Evolutionary conservation across 208 protist species (phyloP).

Genomic region (Vickermania ingenoplastis): DNA sequence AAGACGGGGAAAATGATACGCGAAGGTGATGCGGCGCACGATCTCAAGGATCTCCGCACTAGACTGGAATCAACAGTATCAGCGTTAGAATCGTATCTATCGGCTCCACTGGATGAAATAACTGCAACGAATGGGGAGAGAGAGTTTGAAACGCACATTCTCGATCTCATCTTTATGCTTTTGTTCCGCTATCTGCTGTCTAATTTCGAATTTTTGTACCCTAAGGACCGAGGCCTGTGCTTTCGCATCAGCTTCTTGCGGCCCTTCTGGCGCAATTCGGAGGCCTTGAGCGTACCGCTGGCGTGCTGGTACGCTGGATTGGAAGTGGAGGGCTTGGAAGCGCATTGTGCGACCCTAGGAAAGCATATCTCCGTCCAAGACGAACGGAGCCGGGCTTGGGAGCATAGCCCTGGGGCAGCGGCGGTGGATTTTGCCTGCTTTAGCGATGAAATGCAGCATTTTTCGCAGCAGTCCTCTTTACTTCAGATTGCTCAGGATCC

Average conservation of each 20-base stretch:
- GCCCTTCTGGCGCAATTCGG: background rate
- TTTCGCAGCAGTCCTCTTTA: background rate
- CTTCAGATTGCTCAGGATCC: no score
- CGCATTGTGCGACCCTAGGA: no score
- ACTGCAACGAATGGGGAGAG: no score
- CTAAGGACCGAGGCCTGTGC: conserved; percentile 2
- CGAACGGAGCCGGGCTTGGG: no score
- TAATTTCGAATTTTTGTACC: conserved; percentile 3
- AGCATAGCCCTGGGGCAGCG: no score
- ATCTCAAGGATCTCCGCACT: no score
- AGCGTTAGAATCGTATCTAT: no score
- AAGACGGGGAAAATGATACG: no score
- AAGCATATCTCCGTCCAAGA: no score
- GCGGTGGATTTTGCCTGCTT: background rate
- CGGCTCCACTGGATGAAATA: no score
- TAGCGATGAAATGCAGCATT: background rate
- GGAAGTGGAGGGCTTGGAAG: background rate
- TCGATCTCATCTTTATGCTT: conserved; percentile 14
- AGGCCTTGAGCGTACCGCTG: background rate
- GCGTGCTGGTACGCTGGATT: background rate
- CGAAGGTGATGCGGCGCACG: no score
- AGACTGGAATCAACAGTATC: no score
- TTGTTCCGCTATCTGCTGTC: conserved; percentile 15
- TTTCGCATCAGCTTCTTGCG: conserved; percentile 4
- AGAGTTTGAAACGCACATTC: conserved; percentile 10